A percentile compares a stretch with the other conserved stretches of the same genome.
phyloP scores from a whole-genome alignment of 2,329 filamentous ascomycete species.

The Microsporum audouinii region DNA sequence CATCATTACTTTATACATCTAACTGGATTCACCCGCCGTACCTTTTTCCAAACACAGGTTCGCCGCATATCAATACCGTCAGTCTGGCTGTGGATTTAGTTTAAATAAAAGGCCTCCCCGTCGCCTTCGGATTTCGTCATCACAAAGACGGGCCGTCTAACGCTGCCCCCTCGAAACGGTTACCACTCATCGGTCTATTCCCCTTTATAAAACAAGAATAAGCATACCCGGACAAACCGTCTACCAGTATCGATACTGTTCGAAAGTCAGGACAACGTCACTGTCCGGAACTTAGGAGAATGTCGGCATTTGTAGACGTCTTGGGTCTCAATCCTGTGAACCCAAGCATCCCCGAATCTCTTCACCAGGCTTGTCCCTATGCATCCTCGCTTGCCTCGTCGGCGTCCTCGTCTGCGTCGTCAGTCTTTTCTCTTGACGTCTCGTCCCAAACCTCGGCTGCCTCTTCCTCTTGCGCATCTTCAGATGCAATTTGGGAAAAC shows the following conservation, averaged over 20 bases:
- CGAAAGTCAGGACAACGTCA: neutral
- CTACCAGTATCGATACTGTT: neutral
- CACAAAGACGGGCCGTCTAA: slow-evolving; percentile 13
- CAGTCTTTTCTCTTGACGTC: slow-evolving; percentile 61
- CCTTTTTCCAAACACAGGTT: neutral
- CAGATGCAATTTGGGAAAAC: slow-evolving; percentile 41
- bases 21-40: slow-evolving; percentile 2
- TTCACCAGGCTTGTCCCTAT: slow-evolving; percentile 40
- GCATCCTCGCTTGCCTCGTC: slow-evolving; percentile 61
- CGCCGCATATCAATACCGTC: neutral
- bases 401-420: slow-evolving; percentile 64
- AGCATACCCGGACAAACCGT: neutral
- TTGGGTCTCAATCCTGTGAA: slow-evolving; percentile 33
- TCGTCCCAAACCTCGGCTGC: slow-evolving; percentile 56
- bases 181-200: slow-evolving; percentile 14
- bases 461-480: slow-evolving; percentile 52
- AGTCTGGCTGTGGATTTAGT: slow-evolving; percentile 9
- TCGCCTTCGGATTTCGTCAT: slow-evolving; percentile 11
- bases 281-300: slow-evolving; percentile 21
- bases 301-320: slow-evolving; percentile 33
- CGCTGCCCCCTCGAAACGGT: slow-evolving; percentile 11
- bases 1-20: neutral
- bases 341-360: slow-evolving; percentile 24
- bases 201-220: slow-evolving; percentile 4
- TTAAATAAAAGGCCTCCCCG: slow-evolving; percentile 12